Evolutionary conservation across 2,329 filamentous ascomycete genomes (phyloP).

Genomic region (Aspergillus chevalieri): DNA sequence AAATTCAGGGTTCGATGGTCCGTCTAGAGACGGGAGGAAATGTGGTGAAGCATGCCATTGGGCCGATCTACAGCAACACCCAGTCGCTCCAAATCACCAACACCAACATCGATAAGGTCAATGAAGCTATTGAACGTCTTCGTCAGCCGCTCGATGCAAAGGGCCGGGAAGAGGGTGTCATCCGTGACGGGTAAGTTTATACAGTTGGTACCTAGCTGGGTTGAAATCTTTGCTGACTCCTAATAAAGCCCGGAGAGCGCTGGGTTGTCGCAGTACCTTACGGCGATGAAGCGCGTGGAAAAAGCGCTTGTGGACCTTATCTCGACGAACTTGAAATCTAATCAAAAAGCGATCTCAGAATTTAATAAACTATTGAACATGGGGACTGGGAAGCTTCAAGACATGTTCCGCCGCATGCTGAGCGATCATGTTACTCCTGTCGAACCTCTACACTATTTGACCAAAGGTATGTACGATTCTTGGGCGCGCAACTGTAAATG

Average conservation of each 20-base stretch:
- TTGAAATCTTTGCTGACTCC: not conserved
- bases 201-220: not conserved
- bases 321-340: conserved; percentile 83
- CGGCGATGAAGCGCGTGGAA: conserved; percentile 81
- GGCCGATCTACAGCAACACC: conserved; percentile 88
- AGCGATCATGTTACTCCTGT: conserved; percentile 72
- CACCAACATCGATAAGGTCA: conserved; percentile 79
- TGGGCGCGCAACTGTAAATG: not conserved
- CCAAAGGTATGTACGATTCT: conserved; percentile 57
- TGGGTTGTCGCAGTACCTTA: conserved; percentile 77
- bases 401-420: conserved; percentile 72
- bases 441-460: conserved; percentile 87
- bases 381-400: conserved; percentile 77
- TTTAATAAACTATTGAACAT: conserved; percentile 69
- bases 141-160: conserved; percentile 90
- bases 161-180: conserved; percentile 83
- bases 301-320: conserved; percentile 79
- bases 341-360: conserved; percentile 80
- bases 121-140: conserved; percentile 79
- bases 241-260: conserved; percentile 63
- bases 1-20: conserved; percentile 81
- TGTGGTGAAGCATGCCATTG: conserved; percentile 84
- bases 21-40: conserved; percentile 82
- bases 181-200: conserved; percentile 62
- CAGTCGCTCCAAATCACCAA: conserved; percentile 81